Base-by-base conservation (phyloP, 371 early-diverging fungal genomes). In the Mortierella polycephala region DNA sequence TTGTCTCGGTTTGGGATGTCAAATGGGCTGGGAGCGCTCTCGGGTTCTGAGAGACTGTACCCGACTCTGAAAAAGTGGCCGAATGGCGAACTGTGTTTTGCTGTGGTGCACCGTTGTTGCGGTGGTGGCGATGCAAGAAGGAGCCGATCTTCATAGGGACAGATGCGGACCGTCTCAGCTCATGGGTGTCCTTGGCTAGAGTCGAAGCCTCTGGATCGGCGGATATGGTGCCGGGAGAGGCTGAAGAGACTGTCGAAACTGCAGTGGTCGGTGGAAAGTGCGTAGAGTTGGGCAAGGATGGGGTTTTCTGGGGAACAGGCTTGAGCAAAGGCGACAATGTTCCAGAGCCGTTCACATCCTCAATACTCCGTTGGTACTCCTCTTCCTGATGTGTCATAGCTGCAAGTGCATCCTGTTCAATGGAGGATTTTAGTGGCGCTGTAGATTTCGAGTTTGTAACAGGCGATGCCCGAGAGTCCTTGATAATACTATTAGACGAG, bases 321-420 rank as follows among this genome's bases (percentile, higher is more conserved):
- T 55, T 50, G 41, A 62, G 52, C 13, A 55, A 18, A 0, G 69
- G 75, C 0, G 79, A 77, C 0, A 68, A 55, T 1, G 64, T 44
- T 5, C 69, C 69, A 2, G 79, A 72, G 50, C 72, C 79, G 30
- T 77, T 77, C 40, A 55, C 52, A 13, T 77, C 79, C 39, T 65
- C 57, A 5, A 55, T 64, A 5, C 39, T 56, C 0, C 49, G 67
- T 41, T 77, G 79, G 45, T 65, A 77, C 16, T 57, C 54, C n/a
- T 64, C 62, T 49, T 77, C 79, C 20, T 77, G 72, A 1, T 42
- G 54, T 2, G 53, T 14, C 59, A 77, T 4, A 2, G 60, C 55
- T 13, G 65, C 60, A 44, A 53, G 21, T 12, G 12, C 39, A 5
- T 41, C 58, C 40, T 2, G 46, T 41, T 59, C 44, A 21, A 16